phyloP scores from a whole-genome alignment of 352 stramenopile genomes.

The Sclerospora graminicola region DNA sequence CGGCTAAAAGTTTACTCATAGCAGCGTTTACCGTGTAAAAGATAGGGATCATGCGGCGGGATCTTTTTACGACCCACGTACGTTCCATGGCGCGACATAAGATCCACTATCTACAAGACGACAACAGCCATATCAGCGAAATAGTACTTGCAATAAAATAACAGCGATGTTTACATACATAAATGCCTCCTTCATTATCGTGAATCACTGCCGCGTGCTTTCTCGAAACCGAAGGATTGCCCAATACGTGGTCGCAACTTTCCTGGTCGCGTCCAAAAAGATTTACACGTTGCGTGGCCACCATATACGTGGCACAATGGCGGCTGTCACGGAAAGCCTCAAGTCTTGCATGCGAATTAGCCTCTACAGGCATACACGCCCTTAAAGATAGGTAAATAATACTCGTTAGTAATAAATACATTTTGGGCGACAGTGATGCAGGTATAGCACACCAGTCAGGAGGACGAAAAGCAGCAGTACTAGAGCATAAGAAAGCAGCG shows the following conservation, averaged over 20 bases:
- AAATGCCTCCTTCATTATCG: slow-evolving; percentile 69
- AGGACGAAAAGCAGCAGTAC: slow-evolving; percentile 68
- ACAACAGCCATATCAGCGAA: background rate
- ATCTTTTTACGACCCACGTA: slow-evolving; percentile 80
- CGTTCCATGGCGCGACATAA: slow-evolving; percentile 84
- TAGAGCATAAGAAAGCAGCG: slow-evolving; percentile 66
- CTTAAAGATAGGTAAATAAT: slow-evolving; percentile 15
- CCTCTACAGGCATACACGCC: slow-evolving; percentile 52
- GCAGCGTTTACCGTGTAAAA: slow-evolving; percentile 50
- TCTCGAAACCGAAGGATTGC: slow-evolving; percentile 78
- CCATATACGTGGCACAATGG: slow-evolving; percentile 80
- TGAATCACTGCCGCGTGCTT: slow-evolving; percentile 85
- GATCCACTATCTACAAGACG: slow-evolving; percentile 60
- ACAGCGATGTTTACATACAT: slow-evolving; percentile 29
- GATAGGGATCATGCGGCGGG: slow-evolving; percentile 69
- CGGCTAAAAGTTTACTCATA: background rate
- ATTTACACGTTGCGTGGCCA: slow-evolving; percentile 73
- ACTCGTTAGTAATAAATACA: background rate
- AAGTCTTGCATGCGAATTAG: slow-evolving; percentile 56
- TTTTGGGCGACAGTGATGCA: background rate
- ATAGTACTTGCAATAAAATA: background rate
- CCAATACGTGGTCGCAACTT: slow-evolving; percentile 77
- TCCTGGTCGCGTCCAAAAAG: slow-evolving; percentile 81
- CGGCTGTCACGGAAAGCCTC: slow-evolving; percentile 67
- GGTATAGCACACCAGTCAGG: slow-evolving; percentile 44